phyloP scores from a whole-genome alignment of 768 basidiomycete species.

The Leccinum rimulosum region DNA sequence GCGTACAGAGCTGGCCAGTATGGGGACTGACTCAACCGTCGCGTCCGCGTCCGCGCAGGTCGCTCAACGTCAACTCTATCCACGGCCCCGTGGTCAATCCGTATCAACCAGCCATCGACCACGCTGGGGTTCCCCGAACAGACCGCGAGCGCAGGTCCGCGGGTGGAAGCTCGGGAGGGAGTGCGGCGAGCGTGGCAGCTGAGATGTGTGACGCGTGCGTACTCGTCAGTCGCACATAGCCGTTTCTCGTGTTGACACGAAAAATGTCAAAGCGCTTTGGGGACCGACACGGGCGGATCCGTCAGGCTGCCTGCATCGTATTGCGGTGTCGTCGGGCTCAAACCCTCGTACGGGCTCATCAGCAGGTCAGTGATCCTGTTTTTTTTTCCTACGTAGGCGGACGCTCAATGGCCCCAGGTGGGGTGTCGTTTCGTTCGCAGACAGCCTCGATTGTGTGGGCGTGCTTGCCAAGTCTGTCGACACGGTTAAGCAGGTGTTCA shows the following conservation, averaged over 20 bases:
- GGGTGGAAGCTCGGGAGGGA: slow-evolving; percentile 94
- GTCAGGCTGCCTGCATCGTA: slow-evolving; percentile 91
- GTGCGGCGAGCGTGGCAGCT: slow-evolving; percentile 88
- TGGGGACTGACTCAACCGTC: background rate
- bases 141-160: slow-evolving; percentile 55
- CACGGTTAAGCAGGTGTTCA: slow-evolving; percentile 54
- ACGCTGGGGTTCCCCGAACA: slow-evolving; percentile 20
- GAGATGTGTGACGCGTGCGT: slow-evolving; percentile 81
- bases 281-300: slow-evolving; percentile 96
- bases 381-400: background rate
- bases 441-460: slow-evolving; percentile 93
- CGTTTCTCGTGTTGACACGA: slow-evolving; percentile 1
- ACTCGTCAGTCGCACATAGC: background rate
- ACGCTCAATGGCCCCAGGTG: slow-evolving; percentile 47
- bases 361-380: slow-evolving; percentile 57
- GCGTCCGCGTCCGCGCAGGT: slow-evolving; percentile 40
- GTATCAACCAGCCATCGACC: slow-evolving; percentile 21
- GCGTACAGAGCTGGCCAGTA: background rate
- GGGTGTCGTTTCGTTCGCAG: slow-evolving; percentile 92
- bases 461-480: slow-evolving; percentile 60
- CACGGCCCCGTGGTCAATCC: too few species aligned
- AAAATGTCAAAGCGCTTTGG: slow-evolving; percentile 62
- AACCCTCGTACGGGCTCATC: slow-evolving; percentile 91
- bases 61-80: slow-evolving; percentile 24
- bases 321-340: slow-evolving; percentile 88